Base-by-base conservation (phyloP, 2,329 filamentous ascomycete species). In the Fusarium begoniae region DNA sequence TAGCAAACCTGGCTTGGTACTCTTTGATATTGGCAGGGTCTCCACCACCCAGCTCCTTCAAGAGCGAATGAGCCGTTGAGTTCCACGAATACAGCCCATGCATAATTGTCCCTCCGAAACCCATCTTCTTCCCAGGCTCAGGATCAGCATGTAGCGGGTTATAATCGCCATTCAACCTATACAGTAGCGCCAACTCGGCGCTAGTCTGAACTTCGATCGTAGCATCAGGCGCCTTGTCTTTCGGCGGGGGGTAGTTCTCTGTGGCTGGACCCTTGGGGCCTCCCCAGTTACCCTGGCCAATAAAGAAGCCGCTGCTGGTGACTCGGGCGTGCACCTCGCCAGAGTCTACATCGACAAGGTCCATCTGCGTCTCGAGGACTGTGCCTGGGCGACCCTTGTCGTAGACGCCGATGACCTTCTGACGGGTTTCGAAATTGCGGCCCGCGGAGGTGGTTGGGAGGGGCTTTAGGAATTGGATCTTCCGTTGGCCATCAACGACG, bases 41-140 rank as follows among this genome's bases (percentile, higher is more conserved):
- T 14, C 83, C 83, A 12, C 73, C 79, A 24, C 84, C 85, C 9
- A 86, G 69, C 66, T 80, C 78, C 50, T 80, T 80, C 63, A 87
- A 76, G 9, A 87, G 59, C 6, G 81, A 82, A 66, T 85, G 83
- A 22, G 85, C 84, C 3, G 82, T 83, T 62, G 85, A 84, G 70
- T 87, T 87, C 84, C 84, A 87, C 22, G 83, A 86, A 14, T 82
- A 83, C 37, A 87, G 76, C 2, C 85, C 85, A 61, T 87, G 85
- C 54, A 87, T 75, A 61, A 87, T 86, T 8, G 81, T 80, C 3
- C 84, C 84, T 43, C 83, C 83, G 72, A 87, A 87, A 20, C 85
- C 85, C 14, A 84, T 83, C 11, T 80, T 79, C 69, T 77, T 76
- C 3, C 84, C 84, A 47, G 84, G 84, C 22, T 78, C 81, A n/a